Evolutionary conservation across 805 yeast species (phyloP).

Genomic region (Starmera pachycereana): DNA sequence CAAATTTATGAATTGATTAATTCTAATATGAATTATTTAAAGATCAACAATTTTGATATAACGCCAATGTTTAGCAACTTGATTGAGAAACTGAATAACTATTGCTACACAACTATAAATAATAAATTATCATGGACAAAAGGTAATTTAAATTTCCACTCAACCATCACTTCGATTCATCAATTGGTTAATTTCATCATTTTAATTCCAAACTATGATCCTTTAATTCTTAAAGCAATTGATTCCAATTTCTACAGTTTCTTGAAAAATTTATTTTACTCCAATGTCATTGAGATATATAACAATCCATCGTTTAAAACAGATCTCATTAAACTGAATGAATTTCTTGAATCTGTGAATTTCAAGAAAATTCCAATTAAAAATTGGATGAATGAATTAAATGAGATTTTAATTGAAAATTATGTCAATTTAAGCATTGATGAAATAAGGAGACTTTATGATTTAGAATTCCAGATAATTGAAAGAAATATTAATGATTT

Average conservation of each 20-base stretch:
- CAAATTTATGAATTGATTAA: slow-evolving; percentile 6
- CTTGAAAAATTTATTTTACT: too few species aligned
- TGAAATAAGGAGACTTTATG: slow-evolving; percentile 3
- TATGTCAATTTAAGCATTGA: slow-evolving; percentile 13
- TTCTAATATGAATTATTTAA: not conserved
- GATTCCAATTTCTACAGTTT: too few species aligned
- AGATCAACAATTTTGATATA: too few species aligned
- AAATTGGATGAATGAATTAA: slow-evolving; percentile 16
- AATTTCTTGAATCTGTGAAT: not conserved
- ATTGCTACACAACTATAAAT: too few species aligned
- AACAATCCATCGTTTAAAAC: too few species aligned
- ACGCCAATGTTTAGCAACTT: slow-evolving; percentile 7
- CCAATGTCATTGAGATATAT: too few species aligned
- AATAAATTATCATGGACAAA: too few species aligned
- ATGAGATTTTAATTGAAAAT: slow-evolving; percentile 12
- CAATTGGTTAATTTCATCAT: not conserved
- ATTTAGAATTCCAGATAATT: not conserved
- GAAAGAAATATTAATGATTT: slow-evolving; percentile 2
- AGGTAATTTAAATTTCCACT: too few species aligned
- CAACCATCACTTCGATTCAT: too few species aligned
- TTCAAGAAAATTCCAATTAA: slow-evolving; percentile 12
- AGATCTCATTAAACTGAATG: too few species aligned
- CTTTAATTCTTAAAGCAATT: too few species aligned
- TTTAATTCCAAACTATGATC: not conserved
- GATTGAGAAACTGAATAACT: too few species aligned